Percentiles rank a stretch among this genome's conserved stretches.
Conservation (phyloP, 495 filamentous ascomycete genomes). For the Pyrenula aspistea region DNA sequence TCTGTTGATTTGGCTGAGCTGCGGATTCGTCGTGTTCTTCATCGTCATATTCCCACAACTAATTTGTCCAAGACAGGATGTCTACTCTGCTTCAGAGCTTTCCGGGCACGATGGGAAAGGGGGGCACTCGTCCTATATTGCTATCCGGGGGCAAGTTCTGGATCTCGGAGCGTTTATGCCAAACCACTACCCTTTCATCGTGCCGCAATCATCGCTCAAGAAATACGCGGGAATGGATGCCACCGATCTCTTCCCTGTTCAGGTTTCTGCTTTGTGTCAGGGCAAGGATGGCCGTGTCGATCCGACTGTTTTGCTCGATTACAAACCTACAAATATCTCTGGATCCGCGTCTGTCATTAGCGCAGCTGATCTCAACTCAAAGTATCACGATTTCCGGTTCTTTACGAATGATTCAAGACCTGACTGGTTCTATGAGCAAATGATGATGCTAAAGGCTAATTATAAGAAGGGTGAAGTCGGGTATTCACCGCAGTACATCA, state of each 20-base stretch:
- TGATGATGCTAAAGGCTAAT: slow-evolving; percentile 57
- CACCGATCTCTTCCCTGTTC: slow-evolving; percentile 80
- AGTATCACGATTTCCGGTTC: slow-evolving; percentile 88
- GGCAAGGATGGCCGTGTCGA: slow-evolving; percentile 57
- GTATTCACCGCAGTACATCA: slow-evolving; percentile 68
- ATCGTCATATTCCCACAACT: slow-evolving; percentile 74
- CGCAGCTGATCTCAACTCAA: slow-evolving; percentile 54
- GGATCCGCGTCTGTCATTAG: slow-evolving; percentile 51
- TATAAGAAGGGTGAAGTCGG: slow-evolving; percentile 87
- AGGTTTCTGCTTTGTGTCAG: slow-evolving; percentile 84
- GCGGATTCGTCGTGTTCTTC: slow-evolving; percentile 73
- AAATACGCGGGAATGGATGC: slow-evolving; percentile 82
- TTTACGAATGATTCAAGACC: slow-evolving; percentile 69
- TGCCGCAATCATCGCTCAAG: slow-evolving; percentile 52
- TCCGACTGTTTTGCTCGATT: slow-evolving; percentile 67
- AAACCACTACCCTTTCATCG: slow-evolving; percentile 68
- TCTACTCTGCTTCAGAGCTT: slow-evolving; percentile 73
- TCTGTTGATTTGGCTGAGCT: slow-evolving; percentile 88
- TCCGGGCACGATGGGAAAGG: slow-evolving; percentile 61
- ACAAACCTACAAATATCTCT: slow-evolving; percentile 62
- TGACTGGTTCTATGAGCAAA: slow-evolving; percentile 85
- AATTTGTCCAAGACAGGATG: slow-evolving; percentile 83
- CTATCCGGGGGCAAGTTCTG: slow-evolving; percentile 84
- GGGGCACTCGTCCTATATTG: slow-evolving; percentile 49
- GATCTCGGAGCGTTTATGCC: slow-evolving; percentile 65